Base-by-base conservation (phyloP, 2,329 filamentous ascomycete species). In the Didymella lethalis region DNA sequence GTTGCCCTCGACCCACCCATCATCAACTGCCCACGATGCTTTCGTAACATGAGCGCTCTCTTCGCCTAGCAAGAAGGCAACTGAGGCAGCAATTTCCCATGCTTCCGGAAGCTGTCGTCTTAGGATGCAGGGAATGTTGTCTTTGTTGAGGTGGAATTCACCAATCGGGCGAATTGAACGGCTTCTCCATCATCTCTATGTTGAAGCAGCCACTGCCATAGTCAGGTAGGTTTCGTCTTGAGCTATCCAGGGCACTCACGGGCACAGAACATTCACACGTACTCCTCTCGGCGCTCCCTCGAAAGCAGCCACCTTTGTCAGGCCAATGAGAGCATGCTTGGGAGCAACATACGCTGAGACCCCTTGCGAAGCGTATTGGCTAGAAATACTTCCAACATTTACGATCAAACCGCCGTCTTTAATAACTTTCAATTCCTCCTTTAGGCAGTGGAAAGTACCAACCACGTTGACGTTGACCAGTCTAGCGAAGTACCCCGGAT, bases 181-280 rank as follows among this genome's bases (percentile, higher is more conserved):
- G 57, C 41, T 57, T 61, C 38, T 51, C 45, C 57, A 60, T 51
- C 57, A 61, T 61, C 18, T 40, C 51, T 3, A 55, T 61, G 28
- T 64, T 57, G 28, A 62, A 59, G 29, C 47, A 57, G 6, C 62
- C 54, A 26, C 55, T 58, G 29, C 48, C 32, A 20, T 25, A 7
- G 23, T 52, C 28, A 45, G 23, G 18, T 20, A 2, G n/a, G 4
- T 28, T 4, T 31, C n/a, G 11, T 29, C 25, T 11, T 25, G 43
- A 44, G 26, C 8, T 11, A 8, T 18, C 6, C 28, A 20, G n/a
- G 4, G 12, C 2, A 57, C 60, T 50, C 48, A 63, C 64, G 83
- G 83, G 40, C 81, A 82, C 11, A 84, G 75, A 0, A 78, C 80
- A 61, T 84, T 84, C 36, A 77, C 76, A 51, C 84, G 81, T 32